Evolutionary conservation across 805 yeast genomes (phyloP), one percentile per base, ranked within the genome.

Genomic region (Saccharomycopsis sp.): DNA sequence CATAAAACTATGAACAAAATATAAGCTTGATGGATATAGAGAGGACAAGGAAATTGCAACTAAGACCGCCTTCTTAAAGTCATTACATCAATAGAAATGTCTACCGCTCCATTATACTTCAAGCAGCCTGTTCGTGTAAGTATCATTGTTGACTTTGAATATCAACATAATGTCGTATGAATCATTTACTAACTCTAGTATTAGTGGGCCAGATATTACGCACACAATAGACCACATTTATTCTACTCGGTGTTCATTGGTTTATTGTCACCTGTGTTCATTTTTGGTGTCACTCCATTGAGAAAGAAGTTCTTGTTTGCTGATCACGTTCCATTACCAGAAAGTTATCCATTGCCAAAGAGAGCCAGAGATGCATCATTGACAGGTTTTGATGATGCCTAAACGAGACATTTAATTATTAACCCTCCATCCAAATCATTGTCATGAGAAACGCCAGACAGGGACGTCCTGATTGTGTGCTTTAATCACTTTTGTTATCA

Each of bases 141-240:
- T 79, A 2, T 12, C 14, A n/a, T 35, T n/a, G n/a, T n/a, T n/a
- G n/a, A n/a, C n/a, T n/a, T n/a, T n/a, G n/a, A n/a, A n/a, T n/a
- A n/a, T n/a, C n/a, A n/a, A n/a, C n/a, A n/a, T n/a, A n/a, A n/a
- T n/a, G n/a, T n/a, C n/a, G 87, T 83, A 78, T 62, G 87, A 79
- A 2, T 12, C 14, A n/a, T 35, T 29, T 29, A 29, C 38, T 29
- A 29, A 29, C 38, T 7, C 12, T 29, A 29, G 12, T 29, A 29
- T 7, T 29, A 83, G 87, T 84, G 88, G 88, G 71, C 78, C 64
- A 85, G 92, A 70, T 87, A 82, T 73, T 85, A 84, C 65, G 87
- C 92, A 23, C 86, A 87, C 73, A 81, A 81, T 64, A 82, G 83
- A 69, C 96, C 96, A 49, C 89, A 87, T 72, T 75, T 86, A 63